phyloP scores from a whole-genome alignment of 2,329 filamentous ascomycete genomes.

The Penicillium sp. region DNA sequence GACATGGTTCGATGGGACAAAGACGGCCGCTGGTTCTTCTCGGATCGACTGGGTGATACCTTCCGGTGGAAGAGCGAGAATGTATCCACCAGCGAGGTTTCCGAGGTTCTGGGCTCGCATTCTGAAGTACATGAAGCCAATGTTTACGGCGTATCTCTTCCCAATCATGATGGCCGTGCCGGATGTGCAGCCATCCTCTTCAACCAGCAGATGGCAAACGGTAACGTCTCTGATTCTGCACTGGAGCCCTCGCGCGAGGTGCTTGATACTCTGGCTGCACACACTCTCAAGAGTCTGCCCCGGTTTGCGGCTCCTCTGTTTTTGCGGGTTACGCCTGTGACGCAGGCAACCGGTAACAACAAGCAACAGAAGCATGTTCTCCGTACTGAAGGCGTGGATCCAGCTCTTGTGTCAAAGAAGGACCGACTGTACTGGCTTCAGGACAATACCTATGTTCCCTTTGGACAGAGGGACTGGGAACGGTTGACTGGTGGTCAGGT shows the following conservation, averaged over 20 bases:
- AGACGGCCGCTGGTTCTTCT: slow-evolving; percentile 75
- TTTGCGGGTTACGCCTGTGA: slow-evolving; percentile 63
- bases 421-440: slow-evolving; percentile 67
- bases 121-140: slow-evolving; percentile 72
- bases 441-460: slow-evolving; percentile 65
- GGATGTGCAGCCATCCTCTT: slow-evolving; percentile 74
- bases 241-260: slow-evolving; percentile 40
- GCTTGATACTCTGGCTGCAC: slow-evolving; percentile 61
- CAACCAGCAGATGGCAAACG: slow-evolving; percentile 41
- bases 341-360: slow-evolving; percentile 75
- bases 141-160: slow-evolving; percentile 78
- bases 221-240: slow-evolving; percentile 19
- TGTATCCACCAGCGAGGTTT: slow-evolving; percentile 77
- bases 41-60: slow-evolving; percentile 62
- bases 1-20: slow-evolving; percentile 71
- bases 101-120: slow-evolving; percentile 69
- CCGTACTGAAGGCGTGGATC: slow-evolving; percentile 72
- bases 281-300: slow-evolving; percentile 62
- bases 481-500: slow-evolving; percentile 65
- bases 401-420: slow-evolving; percentile 39
- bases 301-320: slow-evolving; percentile 77
- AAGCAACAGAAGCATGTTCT: slow-evolving; percentile 82
- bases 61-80: slow-evolving; percentile 71
- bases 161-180: slow-evolving; percentile 78
- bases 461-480: slow-evolving; percentile 67